Base-by-base conservation (phyloP, 2,329 filamentous ascomycete genomes). In the Phaeosphaeriaceae sp. region DNA sequence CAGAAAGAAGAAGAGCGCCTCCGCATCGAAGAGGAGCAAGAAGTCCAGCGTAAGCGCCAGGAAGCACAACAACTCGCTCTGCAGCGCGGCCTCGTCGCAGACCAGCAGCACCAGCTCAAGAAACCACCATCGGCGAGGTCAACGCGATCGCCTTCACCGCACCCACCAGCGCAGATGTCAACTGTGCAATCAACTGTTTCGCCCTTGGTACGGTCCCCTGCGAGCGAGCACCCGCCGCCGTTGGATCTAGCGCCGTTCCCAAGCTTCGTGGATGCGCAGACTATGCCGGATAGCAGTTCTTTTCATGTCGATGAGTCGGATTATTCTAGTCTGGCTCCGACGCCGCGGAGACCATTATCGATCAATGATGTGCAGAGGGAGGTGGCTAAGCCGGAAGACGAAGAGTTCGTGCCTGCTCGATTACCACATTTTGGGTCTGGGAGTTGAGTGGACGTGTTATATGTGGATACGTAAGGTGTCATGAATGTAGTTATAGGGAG, bases 1-100 rank as follows among this genome's bases (percentile, higher is more conserved):
- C 83, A 84, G 65, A 79, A 79, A 33, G 85, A 89, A 74, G 87
- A 89, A 69, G 83, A 85, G 21, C 78, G 76, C 27, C 72, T 83
- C 0, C 82, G 79, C 48, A 65, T 77, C 33, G 78, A 88, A 68
- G 86, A 90, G 69, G 88, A 89, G 68, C 74, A 76, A 3, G 80
- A 82, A 40, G 77, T 89, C 24, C 76, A 82, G 54, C 78, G 80
- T 49, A 86, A 82, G 66, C 78, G 87, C 36, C 76, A 81, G 40
- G 84, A 84, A 46, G 88, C 87, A 2, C 81, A 82, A 33, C 79
- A 81, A 46, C 70, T 89, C 20, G 87, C 88, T 10, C 65, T 82
- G 11, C 81, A 81, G 57, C 81, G 84, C 25, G 87, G 87, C 1
- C 70, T 89, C 17, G 72, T 68, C 27, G 50, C 72, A 21, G 68